Evolutionary conservation across 116 monocot genomes (phyloP), one percentile per base, ranked within the genome.

Genomic region (Phalaenopsis hybrid): DNA sequence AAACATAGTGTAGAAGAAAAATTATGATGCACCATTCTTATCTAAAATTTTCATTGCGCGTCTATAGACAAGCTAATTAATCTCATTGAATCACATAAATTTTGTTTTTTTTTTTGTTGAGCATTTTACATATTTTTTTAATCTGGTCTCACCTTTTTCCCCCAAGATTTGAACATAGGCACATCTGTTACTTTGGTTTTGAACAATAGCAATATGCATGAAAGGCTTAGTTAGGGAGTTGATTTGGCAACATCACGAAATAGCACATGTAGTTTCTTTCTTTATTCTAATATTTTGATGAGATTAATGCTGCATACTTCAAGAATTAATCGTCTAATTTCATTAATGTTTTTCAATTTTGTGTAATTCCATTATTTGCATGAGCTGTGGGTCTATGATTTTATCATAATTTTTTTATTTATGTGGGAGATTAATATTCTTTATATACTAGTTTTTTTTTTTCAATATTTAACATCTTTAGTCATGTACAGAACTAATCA

Each of bases 401-500:
- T 59, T 59, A 20, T 59, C 18, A 15, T 59, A 2, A n/a, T n/a
- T 37, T n/a, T 59, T 59, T 59, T 16, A n/a, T n/a, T 59, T 59
- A 59, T 17, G 18, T 59, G 59, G n/a, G 69, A 8, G 33, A 37
- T 1, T 37, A 37, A 37, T 0, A 0, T 37, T 48, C 4, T 11
- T 72, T 41, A 72, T 72, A 72, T 75, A 75, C 46, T 46, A 75
- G 20, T 8, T 72, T 75, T 45, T 45, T 75, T 75, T 46, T 37
- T n/a, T 10, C 6, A 75, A 75, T 45, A 75, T 75, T 43, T 75
- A 45, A 45, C 21, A 20, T 8, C 45, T 46, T 17, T 16, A 45
- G 17, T 72, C 28, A 16, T 79, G 48, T 51, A 78, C 78, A 89
- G 91, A 92, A 77, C 76, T 92, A 65, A 85, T 80, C 51, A 81